Evolutionary conservation across 2,329 filamentous ascomycete species (phyloP), one percentile per base, ranked within the genome.

Genomic region (Beauveria caledonica): DNA sequence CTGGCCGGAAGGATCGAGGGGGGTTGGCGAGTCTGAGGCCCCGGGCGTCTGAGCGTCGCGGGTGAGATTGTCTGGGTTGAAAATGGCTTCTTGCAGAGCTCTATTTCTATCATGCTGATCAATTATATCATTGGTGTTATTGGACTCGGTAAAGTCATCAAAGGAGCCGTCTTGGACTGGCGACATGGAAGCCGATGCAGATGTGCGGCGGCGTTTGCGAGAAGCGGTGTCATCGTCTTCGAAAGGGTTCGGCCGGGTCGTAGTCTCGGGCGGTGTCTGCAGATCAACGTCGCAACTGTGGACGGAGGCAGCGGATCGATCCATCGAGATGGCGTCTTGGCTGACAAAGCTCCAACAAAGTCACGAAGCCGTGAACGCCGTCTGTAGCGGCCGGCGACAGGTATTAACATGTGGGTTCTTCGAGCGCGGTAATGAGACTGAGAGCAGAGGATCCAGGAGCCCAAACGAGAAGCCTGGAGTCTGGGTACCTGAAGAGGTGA

Each of bases 221-320:
- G 84, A 78, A 46, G 79, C 76, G 51, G 73, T 68, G 65, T 83
- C 80, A 69, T 73, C 76, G 72, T 86, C 83, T 73, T 85, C 79
- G 70, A 86, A 87, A 45, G 85, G 85, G 65, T 87, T 86, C 57
- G 82, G 82, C 64, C 85, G 80, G 66, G 80, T 84, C 68, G 83
- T 82, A 72, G 82, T 80, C 76, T 87, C 85, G 73, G 81, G 81
- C 68, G 83, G 86, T 73, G 78, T 77, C 69, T 81, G 44, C 11
- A 29, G n/a, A n/a, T 62, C 80, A 73, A 81, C 80, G 75, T 83
- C 80, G 78, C 75, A 78, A 72, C 76, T 75, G 73, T 82, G 79
- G 69, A 75, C 73, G 65, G 76, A 74, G 68, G 68, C 75, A 69
- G 77, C 75, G 70, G 76, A 73, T 71, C 74, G 77, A 77, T 82